These are phyloP conservation scores for Amanita rubescens DNA, from an alignment of 768 basidiomycete species.

Conservation along the genomic window DNA sequence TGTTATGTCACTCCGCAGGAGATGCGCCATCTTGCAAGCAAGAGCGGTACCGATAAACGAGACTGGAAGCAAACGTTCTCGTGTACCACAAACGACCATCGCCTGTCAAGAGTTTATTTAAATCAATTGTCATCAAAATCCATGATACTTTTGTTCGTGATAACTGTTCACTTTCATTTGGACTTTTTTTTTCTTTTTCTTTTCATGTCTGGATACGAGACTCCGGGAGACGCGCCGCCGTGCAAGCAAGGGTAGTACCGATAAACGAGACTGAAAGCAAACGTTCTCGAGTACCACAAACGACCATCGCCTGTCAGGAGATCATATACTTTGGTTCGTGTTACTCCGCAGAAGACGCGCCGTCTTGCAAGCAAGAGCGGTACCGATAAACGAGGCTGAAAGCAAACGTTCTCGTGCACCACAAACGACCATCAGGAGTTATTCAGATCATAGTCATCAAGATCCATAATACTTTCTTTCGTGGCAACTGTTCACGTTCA, in stretches of 20 bases:
- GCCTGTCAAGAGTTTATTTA: background rate
- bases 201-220: background rate
- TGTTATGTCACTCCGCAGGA: background rate
- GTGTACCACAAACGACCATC: conserved; percentile 2
- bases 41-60: conserved; percentile 5
- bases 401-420: too few species aligned
- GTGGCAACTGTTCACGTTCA: too few species aligned
- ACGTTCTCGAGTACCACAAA: conserved; percentile 3
- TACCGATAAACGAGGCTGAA: conserved; percentile 2
- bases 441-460: too few species aligned
- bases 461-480: too few species aligned
- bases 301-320: background rate
- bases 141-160: background rate
- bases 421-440: background rate
- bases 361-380: conserved; percentile 3
- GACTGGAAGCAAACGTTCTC: conserved; percentile 3
- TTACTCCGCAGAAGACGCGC: background rate
- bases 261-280: conserved; percentile 2
- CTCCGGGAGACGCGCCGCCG: background rate
- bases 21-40: conserved; percentile 1
- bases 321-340: too few species aligned
- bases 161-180: too few species aligned
- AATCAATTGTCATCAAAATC: background rate
- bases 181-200: too few species aligned
- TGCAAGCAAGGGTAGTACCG: conserved; percentile 4